phyloP scores from a whole-genome alignment of 371 early-diverging fungal species.

The Lichtheimia ramosa region DNA sequence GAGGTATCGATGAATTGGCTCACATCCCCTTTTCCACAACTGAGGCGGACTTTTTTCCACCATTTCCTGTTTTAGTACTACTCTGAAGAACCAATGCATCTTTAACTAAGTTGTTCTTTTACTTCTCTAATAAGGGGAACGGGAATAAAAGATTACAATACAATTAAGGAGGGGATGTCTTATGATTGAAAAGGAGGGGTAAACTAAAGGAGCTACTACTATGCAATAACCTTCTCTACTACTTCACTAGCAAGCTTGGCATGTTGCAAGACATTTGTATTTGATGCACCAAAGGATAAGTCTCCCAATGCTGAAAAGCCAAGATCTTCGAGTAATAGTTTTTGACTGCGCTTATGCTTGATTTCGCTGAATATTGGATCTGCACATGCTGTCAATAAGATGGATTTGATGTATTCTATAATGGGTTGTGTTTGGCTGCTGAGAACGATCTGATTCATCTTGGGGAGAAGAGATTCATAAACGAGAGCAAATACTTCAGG shows the following conservation, averaged over 20 bases:
- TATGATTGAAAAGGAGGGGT: background rate
- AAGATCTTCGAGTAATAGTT: constrained; percentile 52
- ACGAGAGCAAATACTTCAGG: constrained; percentile 59
- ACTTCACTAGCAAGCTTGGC: constrained; percentile 62
- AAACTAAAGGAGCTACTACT: background rate
- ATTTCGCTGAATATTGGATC: constrained; percentile 55
- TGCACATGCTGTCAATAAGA: constrained; percentile 75
- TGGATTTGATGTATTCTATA: constrained; percentile 73
- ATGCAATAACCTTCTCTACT: constrained; percentile 56
- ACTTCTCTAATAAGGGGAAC: background rate
- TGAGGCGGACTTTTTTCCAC: too few species aligned
- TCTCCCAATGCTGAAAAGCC: constrained; percentile 49
- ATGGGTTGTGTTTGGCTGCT: constrained; percentile 71
- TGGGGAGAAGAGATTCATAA: constrained; percentile 66
- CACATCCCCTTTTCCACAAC: too few species aligned
- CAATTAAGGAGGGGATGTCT: background rate
- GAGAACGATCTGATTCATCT: constrained; percentile 73
- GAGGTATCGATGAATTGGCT: background rate
- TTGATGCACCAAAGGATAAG: constrained; percentile 38
- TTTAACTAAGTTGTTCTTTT: too few species aligned
- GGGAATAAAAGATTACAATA: background rate
- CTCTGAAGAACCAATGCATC: too few species aligned
- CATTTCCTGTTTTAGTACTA: too few species aligned
- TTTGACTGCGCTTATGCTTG: constrained; percentile 45
- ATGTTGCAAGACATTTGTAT: constrained; percentile 46